Evolutionary conservation across 2,329 filamentous ascomycete genomes (phyloP), one percentile per base, ranked within the genome.

Genomic region (Fusarium domesticum): DNA sequence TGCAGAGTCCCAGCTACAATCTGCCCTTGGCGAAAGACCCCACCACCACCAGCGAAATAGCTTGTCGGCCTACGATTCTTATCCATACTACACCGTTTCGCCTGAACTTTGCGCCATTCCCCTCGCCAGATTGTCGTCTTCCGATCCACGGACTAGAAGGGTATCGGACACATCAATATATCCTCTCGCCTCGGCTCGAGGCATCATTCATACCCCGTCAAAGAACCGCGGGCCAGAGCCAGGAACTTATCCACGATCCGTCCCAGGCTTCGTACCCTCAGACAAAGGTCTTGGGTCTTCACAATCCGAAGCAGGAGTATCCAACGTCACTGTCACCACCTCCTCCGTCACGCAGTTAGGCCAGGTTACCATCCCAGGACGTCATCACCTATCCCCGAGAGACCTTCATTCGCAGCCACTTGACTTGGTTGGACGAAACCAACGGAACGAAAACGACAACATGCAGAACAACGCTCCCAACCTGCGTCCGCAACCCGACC

Each of bases 91-190:
- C 35, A 60, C 53, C 59, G 61, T 48, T 59, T 65, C 77, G 37
- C 72, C 77, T 37, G 80, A 84, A 43, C 62, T 74, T 32, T 67
- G 75, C 37, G 62, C 73, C 50, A 67, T 66, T 37, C 59, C 70
- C 32, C 70, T 70, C 36, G 35, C 53, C 30, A 46, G 48, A 18
- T 38, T 47, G 40, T 70, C 72, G 16, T 78, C 78, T 11, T 64
- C 76, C 14, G 75, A 78, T 16, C 59, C 65, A 17, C 72, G 84
- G 31, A 72, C 72, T 35, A 85, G 87, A 58, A 81, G 87, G 39
- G 73, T 86, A 62, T 90, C 86, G 18, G 77, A 85, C 47, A 87
- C 84, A 6, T 91, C 87, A 1, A 70, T 88, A 39, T 85, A 86
- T 60, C 89, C 85, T 23, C 68, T 86, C 18, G 78, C 80, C 35